Base-by-base conservation (phyloP, 2,329 filamentous ascomycete species). In the Claviceps sp. region DNA sequence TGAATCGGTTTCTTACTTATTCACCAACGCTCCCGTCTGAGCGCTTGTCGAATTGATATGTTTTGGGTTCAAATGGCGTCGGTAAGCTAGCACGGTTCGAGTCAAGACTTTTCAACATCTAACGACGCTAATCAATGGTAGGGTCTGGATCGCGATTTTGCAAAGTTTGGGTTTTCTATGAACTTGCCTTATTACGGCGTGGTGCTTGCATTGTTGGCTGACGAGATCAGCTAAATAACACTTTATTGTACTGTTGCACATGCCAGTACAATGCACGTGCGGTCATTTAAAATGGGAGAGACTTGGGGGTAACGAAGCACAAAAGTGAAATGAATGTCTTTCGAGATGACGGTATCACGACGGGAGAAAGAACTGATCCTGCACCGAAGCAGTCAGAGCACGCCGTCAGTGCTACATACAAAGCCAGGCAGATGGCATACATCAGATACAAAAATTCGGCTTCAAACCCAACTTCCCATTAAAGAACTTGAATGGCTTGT, bases 1-100 rank as follows among this genome's bases (percentile, higher is more conserved):
- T 59, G 74, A 77, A 61, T 74, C 73, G 54, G 82, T 85, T 22
- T 83, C 79, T 24, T 85, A 84, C 62, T 68, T 85, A 50, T 85
- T 85, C 68, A 82, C 77, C 56, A 81, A 85, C 63, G 81, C 80
- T 44, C 81, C 81, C 2, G 71, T 75, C 16, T 75, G 57, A 61
- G 44, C 50, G 46, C 22, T 22, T 51, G 47, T 44, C 16, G 38
- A 26, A 34, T 47, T 38, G 7, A 44, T 38, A 10, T 6, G 38
- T 30, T 30, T 22, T 50, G 26, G 26, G 6, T 41, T 38, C 19
- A 30, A 22, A 34, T 39, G 37, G 39, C 24, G 48, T 37, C 14
- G 48, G 47, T 53, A 50, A 34, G 47, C 16, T 8, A 16, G 17
- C 16, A 37, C 19, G n/a, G 5, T 19, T 30, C 2, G 13, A n/a